These are phyloP conservation scores for Chlorella vulgaris DNA, from an alignment of 139 green algal genomes.

Conservation along the genomic window DNA sequence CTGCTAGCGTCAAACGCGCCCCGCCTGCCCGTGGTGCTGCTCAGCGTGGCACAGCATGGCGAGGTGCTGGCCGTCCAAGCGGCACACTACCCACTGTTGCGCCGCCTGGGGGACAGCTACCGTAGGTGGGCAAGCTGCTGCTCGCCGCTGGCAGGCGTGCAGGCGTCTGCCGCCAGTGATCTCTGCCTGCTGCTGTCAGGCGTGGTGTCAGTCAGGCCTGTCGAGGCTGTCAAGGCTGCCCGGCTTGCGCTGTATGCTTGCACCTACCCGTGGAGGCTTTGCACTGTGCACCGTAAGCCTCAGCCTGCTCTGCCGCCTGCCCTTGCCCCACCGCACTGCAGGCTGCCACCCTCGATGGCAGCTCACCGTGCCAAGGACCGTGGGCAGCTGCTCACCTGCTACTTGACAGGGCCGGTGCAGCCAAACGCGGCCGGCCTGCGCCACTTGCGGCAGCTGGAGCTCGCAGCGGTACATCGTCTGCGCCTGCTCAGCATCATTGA, in stretches of 20 bases:
- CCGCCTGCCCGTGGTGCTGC: constrained; percentile 9
- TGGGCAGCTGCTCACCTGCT: background rate
- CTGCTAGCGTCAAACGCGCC: background rate
- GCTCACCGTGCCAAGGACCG: background rate
- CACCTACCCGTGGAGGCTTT: no score
- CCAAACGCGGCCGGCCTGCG: background rate
- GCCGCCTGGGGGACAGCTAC: background rate
- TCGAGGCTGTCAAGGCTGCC: no score
- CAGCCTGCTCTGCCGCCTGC: background rate
- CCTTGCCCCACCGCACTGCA: background rate
- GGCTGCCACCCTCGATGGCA: background rate
- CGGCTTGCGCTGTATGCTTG: no score
- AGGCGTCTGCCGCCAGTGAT: no score
- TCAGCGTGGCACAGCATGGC: constrained; percentile 18
- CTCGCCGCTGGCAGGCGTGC: no score
- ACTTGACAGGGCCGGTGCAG: constrained; percentile 14
- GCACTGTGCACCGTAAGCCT: background rate
- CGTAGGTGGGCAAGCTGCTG: background rate
- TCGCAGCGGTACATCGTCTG: background rate
- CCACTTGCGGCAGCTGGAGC: background rate
- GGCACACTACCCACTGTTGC: constrained; percentile 7
- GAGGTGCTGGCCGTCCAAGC: background rate
- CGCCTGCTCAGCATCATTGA: constrained; percentile 15
- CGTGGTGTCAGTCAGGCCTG: no score
- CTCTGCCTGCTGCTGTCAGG: no score